Conservation (phyloP, 495 filamentous ascomycete species). For the Hypoxylon crocopeplum region DNA sequence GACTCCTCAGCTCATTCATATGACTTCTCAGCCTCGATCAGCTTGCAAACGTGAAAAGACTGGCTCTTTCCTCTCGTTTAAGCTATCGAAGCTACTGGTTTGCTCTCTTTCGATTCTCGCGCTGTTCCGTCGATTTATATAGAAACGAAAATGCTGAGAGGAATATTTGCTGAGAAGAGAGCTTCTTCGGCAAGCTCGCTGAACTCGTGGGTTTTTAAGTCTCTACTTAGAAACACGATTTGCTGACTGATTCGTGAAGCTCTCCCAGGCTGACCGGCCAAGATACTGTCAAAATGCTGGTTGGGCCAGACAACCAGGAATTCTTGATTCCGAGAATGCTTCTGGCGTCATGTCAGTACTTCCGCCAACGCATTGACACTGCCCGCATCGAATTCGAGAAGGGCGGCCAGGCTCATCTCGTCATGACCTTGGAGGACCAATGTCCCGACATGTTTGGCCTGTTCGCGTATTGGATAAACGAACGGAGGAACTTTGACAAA, state of each 20-base stretch:
- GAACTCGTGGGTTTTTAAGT: constrained; percentile 24
- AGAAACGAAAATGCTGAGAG: constrained; percentile 29
- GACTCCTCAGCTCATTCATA: neutral
- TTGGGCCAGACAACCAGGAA: constrained; percentile 50
- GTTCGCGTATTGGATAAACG: constrained; percentile 55
- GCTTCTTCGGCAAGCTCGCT: constrained; percentile 17
- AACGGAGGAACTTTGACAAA: constrained; percentile 42
- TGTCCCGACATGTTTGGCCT: constrained; percentile 55
- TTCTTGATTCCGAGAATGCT: constrained; percentile 51
- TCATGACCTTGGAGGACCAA: constrained; percentile 50
- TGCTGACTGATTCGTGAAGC: constrained; percentile 3
- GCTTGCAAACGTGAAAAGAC: constrained; percentile 1
- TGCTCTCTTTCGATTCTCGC: neutral
- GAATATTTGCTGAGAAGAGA: constrained; percentile 20
- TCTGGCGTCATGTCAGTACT: constrained; percentile 49
- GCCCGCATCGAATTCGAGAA: constrained; percentile 33
- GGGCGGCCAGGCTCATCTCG: constrained; percentile 33
- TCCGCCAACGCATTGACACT: constrained; percentile 46
- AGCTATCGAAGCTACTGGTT: neutral
- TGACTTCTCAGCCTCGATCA: constrained; percentile 1
- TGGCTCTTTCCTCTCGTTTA: constrained; percentile 6
- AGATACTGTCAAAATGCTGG: constrained; percentile 49
- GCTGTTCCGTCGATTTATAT: neutral
- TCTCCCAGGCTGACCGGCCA: constrained; percentile 34
- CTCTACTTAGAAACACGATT: neutral